Conservation (phyloP, 257 asterid genomes). For the Forsythia suspensa region DNA sequence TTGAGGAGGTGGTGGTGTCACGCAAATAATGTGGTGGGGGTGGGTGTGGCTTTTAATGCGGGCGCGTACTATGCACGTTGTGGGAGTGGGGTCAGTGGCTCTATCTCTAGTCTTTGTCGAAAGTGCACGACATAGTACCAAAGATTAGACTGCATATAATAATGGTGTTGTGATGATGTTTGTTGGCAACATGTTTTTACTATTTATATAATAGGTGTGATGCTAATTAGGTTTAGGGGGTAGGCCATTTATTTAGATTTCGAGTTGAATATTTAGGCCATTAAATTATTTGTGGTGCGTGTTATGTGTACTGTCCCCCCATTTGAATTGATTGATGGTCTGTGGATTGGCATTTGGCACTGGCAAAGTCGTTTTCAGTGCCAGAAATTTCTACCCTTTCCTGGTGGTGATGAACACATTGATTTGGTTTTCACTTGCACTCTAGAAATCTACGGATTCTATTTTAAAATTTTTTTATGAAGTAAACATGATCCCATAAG, state of each 20-base stretch:
- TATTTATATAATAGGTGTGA: neutral
- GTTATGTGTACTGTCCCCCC: neutral
- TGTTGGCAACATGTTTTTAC: conserved; percentile 2
- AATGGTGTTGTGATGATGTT: conserved; percentile 1
- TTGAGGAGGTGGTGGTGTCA: conserved; percentile 17
- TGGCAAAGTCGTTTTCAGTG: conserved; percentile 7
- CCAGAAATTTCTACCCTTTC: neutral
- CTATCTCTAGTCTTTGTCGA: conserved; percentile 31
- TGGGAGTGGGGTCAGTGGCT: conserved; percentile 4
- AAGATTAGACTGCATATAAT: conserved; percentile 19
- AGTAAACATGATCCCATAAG: no score
- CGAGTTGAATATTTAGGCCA: no score
- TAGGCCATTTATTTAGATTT: neutral
- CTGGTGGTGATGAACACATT: no score
- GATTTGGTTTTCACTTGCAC: no score
- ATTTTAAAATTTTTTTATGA: no score
- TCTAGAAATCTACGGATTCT: no score
- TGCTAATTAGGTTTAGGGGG: neutral
- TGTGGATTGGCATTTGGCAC: conserved; percentile 5
- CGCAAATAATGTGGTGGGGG: neutral
- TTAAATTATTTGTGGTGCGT: neutral
- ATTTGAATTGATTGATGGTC: conserved; percentile 11
- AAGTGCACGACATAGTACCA: conserved; percentile 26
- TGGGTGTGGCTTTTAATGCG: conserved; percentile 2
- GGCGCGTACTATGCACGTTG: conserved; percentile 17